Conservation (phyloP, 176 grass and related monocot species). For the Ampelocalamus luodianensis region DNA sequence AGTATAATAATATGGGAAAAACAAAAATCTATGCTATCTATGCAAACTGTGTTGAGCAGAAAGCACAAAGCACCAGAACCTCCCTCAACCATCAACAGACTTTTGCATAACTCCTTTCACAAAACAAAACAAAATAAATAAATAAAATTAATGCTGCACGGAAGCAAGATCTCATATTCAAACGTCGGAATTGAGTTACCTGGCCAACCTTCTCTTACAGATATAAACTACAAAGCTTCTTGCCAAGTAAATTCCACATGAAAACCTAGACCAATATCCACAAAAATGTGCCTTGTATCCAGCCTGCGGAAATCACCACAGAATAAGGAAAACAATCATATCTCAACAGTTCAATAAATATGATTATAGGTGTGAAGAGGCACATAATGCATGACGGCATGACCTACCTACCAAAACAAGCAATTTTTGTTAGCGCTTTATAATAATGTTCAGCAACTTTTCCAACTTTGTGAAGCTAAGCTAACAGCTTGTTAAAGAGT, state of each 20-base stretch:
- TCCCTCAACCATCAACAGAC: not conserved
- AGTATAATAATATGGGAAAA: not conserved
- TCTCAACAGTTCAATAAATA: slow-evolving; percentile 15
- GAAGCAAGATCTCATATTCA: not conserved
- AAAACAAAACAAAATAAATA: not conserved
- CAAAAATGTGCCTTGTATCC: slow-evolving; percentile 83
- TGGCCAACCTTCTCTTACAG: slow-evolving; percentile 76
- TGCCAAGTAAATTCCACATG: slow-evolving; percentile 95
- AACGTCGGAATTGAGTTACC: slow-evolving; percentile 44
- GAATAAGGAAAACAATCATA: not conserved
- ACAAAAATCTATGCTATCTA: not conserved
- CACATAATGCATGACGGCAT: not conserved
- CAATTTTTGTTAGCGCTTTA: not conserved
- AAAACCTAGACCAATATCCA: slow-evolving; percentile 91
- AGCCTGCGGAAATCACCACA: slow-evolving; percentile 49
- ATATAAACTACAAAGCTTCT: slow-evolving; percentile 89
- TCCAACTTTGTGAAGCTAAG: slow-evolving; percentile 13
- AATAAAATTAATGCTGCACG: too few relatives aligned
- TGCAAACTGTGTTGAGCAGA: not conserved
- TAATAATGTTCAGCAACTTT: not conserved
- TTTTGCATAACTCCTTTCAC: slow-evolving; percentile 4
- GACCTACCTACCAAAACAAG: not conserved
- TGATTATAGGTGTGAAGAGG: not conserved
- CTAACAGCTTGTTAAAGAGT: slow-evolving; percentile 7
- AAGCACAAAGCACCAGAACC: not conserved